These are phyloP conservation scores for Vaccinium corymbosum DNA, from an alignment of 148 eudicot genomes.

Conservation along the genomic window DNA sequence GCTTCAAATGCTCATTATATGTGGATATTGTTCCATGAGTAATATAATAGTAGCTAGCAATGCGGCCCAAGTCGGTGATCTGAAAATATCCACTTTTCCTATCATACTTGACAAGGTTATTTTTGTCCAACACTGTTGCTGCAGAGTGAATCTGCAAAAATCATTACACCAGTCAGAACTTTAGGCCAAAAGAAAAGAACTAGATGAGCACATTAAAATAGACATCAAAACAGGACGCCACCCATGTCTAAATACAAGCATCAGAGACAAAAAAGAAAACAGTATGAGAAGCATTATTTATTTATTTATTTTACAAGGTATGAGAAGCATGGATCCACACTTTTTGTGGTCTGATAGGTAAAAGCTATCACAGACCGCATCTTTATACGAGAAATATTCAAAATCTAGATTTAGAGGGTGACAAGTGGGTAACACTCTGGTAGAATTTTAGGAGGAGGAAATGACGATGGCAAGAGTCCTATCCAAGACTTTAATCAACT, in stretches of 20 bases:
- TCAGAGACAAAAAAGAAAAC: neutral
- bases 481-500: conserved; percentile 7
- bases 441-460: neutral
- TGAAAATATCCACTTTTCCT: conserved; percentile 90
- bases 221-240: neutral
- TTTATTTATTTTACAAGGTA: neutral
- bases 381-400: neutral
- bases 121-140: conserved; percentile 67
- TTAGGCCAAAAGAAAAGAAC: neutral
- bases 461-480: neutral
- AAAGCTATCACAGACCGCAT: neutral
- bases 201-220: neutral
- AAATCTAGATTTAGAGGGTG: neutral
- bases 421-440: neutral
- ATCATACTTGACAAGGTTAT: conserved; percentile 74
- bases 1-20: conserved; percentile 87
- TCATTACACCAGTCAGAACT: neutral
- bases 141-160: conserved; percentile 77
- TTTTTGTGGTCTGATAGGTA: neutral
- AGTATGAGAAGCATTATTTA: neutral
- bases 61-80: conserved; percentile 83
- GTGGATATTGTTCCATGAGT: conserved; percentile 84
- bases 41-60: conserved; percentile 84
- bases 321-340: neutral
- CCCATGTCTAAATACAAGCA: neutral